These are phyloP conservation scores for Mycena amicta DNA, from an alignment of 768 basidiomycete genomes.

Conservation along the genomic window DNA sequence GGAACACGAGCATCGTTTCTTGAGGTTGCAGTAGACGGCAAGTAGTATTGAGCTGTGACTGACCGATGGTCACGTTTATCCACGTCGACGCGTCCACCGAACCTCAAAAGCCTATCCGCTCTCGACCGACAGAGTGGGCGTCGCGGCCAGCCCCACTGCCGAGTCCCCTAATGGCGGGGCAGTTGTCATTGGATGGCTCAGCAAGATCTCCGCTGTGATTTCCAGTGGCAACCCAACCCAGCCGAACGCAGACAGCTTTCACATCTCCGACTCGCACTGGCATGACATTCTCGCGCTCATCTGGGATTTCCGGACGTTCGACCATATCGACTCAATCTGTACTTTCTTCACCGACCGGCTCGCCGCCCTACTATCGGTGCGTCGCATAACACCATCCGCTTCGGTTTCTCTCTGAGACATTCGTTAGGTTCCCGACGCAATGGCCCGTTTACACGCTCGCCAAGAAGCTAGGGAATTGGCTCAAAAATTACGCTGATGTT, in stretches of 20 bases:
- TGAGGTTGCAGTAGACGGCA: too few species aligned
- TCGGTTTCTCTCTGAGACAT: background rate
- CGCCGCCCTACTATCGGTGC: slow-evolving; percentile 46
- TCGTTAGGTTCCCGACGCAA: slow-evolving; percentile 40
- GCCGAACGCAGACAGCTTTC: slow-evolving; percentile 35
- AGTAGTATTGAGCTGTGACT: too few species aligned
- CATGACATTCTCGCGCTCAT: slow-evolving; percentile 63
- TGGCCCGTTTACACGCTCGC: slow-evolving; percentile 50
- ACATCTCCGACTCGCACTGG: slow-evolving; percentile 52
- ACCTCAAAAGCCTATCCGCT: too few species aligned
- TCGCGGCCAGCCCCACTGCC: slow-evolving; percentile 17
- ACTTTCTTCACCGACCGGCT: slow-evolving; percentile 53
- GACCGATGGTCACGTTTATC: too few species aligned
- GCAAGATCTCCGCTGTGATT: slow-evolving; percentile 39
- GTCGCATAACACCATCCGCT: too few species aligned
- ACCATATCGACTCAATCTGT: slow-evolving; percentile 40
- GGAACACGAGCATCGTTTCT: too few species aligned
- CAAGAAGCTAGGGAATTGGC: slow-evolving; percentile 49
- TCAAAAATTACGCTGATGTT: slow-evolving; percentile 53
- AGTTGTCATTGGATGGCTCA: slow-evolving; percentile 45
- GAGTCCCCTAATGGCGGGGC: slow-evolving; percentile 36
- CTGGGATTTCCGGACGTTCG: slow-evolving; percentile 64
- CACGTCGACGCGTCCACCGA: too few species aligned
- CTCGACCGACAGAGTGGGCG: background rate
- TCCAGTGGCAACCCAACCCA: slow-evolving; percentile 34